Evolutionary conservation across 2,329 filamentous ascomycete species (phyloP).

Genomic region (Stagonosporopsis chrysanthemi): DNA sequence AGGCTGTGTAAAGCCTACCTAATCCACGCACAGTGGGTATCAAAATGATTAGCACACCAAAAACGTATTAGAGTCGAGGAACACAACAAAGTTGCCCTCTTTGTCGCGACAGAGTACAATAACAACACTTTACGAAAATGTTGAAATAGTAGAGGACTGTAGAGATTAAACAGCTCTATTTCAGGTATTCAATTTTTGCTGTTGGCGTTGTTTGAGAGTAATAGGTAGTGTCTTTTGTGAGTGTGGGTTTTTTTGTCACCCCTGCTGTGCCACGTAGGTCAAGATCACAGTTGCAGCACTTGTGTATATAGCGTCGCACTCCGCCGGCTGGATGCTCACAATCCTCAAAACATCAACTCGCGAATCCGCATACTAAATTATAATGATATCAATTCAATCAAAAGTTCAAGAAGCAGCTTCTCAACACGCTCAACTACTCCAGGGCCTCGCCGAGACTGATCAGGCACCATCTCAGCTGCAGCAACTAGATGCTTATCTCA

Average conservation of each 20-base stretch:
- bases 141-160: too few relatives aligned
- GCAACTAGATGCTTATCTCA: constrained; percentile 41
- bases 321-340: not conserved
- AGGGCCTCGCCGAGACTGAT: constrained; percentile 40
- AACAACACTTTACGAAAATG: too few relatives aligned
- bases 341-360: too few relatives aligned
- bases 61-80: too few relatives aligned
- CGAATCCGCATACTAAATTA: not conserved
- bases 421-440: constrained; percentile 36
- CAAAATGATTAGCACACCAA: too few relatives aligned
- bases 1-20: constrained; percentile 15
- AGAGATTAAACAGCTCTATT: too few relatives aligned
- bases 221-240: too few relatives aligned
- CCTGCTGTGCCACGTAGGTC: constrained; percentile 11
- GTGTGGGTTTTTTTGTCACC: too few relatives aligned
- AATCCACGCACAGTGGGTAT: not conserved
- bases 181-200: too few relatives aligned
- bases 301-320: not conserved
- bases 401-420: constrained; percentile 39
- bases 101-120: too few relatives aligned
- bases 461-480: constrained; percentile 40
- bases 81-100: too few relatives aligned
- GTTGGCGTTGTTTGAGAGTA: too few relatives aligned
- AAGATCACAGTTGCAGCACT: constrained; percentile 1
- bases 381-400: constrained; percentile 32